Base-by-base conservation (phyloP, 192 early-diverging fungal genomes). In the Umbelopsis isabellina region DNA sequence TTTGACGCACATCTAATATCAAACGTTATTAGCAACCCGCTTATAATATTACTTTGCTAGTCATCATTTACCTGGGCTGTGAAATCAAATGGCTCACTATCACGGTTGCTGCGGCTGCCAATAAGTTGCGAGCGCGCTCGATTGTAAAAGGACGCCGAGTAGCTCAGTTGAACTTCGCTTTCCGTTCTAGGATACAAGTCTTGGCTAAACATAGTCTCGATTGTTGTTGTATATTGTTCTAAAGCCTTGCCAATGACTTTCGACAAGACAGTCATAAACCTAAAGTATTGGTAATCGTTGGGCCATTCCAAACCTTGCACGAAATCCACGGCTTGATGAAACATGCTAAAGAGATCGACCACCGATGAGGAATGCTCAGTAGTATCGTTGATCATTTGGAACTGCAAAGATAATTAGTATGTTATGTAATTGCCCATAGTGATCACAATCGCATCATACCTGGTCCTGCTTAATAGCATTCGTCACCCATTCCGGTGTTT, bases 261-360 rank as follows among this genome's bases (percentile, higher is more conserved):
- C 49, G 93, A 88, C 66, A 94, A 85, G 25, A 76, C 83, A 7
- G 86, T 86, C 49, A 88, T 83, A 69, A 94, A 86, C 4, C 81
- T 79, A 27, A 91, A 88, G 37, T 82, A 69, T 68, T 90, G 87
- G 18, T 75, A 74, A 15, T 84, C 75, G 52, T 92, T 84, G 10
- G 83, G 84, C 84, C 85, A 92, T 47, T 89, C 80, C 46, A 95
- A 68, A 53, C 86, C 82, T 48, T 87, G 85, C 12, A 94, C 72
- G 70, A 91, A 94, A 18, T 86, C 84, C 52, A 93, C 69, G 5
- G 90, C 88, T 65, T 86, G 83, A 66, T 92, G 84, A 75, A 93
- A 93, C 52, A 86, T 87, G n/a, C 87, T 86, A 75, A 94, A 95
- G 6, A 95, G 68, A 73, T 95, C 92, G 20, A 90, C 80, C 35